Percentiles rank a stretch among this genome's conserved stretches.
These are phyloP conservation scores for Arxiozyma slooffiae DNA, from an alignment of 1,139 yeast species.

Conservation along the genomic window DNA sequence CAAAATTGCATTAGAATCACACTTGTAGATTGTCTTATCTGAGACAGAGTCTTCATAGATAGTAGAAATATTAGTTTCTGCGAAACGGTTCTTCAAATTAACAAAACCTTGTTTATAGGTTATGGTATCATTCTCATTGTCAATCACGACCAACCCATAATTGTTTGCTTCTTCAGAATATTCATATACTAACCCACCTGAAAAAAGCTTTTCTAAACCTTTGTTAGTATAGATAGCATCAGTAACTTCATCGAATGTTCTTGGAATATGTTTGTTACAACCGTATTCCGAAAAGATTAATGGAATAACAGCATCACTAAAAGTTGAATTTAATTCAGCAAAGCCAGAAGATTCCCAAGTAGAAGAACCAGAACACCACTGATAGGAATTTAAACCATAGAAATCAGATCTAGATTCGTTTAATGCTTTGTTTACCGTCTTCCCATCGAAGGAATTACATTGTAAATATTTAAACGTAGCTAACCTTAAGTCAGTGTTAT, in stretches of 20 bases:
- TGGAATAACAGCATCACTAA: constrained; percentile 58
- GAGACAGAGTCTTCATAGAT: constrained; percentile 35
- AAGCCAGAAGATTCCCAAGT: no score
- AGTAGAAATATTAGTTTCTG: constrained; percentile 36
- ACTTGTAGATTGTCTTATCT: constrained; percentile 35
- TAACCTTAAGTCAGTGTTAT: constrained; percentile 58
- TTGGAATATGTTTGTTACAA: constrained; percentile 52
- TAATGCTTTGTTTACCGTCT: constrained; percentile 34
- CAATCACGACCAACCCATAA: constrained; percentile 60
- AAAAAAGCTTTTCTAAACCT: constrained; percentile 44
- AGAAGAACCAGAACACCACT: no score
- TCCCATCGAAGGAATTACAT: constrained; percentile 46
- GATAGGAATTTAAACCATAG: constrained; percentile 86
- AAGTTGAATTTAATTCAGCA: no score
- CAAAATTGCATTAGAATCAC: constrained; percentile 44
- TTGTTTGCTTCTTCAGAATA: constrained; percentile 58
- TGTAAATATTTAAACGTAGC: constrained; percentile 76
- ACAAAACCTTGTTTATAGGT: constrained; percentile 45
- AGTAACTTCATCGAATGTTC: constrained; percentile 64
- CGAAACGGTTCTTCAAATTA: constrained; percentile 44
- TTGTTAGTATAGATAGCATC: constrained; percentile 39
- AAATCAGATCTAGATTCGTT: constrained; percentile 69
- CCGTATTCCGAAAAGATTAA: constrained; percentile 82
- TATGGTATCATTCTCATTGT: constrained; percentile 34
- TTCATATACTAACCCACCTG: constrained; percentile 80